Evolutionary conservation across 768 basidiomycete species (phyloP).

Genomic region (Serendipita vermifera): DNA sequence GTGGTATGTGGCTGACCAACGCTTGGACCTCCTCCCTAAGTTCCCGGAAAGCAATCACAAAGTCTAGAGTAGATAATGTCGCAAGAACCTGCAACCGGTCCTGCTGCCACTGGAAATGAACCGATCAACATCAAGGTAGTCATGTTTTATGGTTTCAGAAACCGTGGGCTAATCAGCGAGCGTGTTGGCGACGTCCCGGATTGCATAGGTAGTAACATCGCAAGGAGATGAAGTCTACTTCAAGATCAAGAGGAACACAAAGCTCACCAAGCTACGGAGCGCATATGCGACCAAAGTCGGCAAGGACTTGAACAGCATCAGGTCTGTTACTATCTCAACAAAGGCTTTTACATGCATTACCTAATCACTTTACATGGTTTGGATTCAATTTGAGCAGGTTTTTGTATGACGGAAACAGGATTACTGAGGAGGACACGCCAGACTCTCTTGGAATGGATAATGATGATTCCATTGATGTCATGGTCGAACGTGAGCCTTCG

Average conservation of each 20-base stretch:
- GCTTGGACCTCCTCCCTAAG: no score
- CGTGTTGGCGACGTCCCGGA: no score
- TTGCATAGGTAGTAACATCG: constrained; percentile 63
- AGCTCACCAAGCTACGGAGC: constrained; percentile 81
- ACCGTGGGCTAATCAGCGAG: constrained; percentile 5
- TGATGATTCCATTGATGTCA: constrained; percentile 88
- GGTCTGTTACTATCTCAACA: constrained; percentile 38
- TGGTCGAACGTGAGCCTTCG: constrained; percentile 80
- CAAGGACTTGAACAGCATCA: constrained; percentile 74
- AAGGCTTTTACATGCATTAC: constrained; percentile 7
- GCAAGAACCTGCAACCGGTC: no score
- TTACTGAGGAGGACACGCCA: constrained; percentile 84
- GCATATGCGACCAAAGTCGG: constrained; percentile 90
- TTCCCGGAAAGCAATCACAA: no score
- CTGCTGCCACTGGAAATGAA: no score
- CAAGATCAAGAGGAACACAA: constrained; percentile 92
- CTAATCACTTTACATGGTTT: no score
- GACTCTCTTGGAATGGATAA: constrained; percentile 77
- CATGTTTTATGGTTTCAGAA: constrained; percentile 10
- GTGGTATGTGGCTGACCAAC: no score
- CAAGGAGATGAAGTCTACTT: constrained; percentile 85
- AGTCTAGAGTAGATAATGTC: no score
- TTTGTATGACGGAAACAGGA: constrained; percentile 78
- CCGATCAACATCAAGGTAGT: constrained; percentile 72
- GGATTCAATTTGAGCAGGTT: no score